These are phyloP conservation scores for Geranium incanum DNA, from an alignment of 441 rosid species.

Conservation along the genomic window DNA sequence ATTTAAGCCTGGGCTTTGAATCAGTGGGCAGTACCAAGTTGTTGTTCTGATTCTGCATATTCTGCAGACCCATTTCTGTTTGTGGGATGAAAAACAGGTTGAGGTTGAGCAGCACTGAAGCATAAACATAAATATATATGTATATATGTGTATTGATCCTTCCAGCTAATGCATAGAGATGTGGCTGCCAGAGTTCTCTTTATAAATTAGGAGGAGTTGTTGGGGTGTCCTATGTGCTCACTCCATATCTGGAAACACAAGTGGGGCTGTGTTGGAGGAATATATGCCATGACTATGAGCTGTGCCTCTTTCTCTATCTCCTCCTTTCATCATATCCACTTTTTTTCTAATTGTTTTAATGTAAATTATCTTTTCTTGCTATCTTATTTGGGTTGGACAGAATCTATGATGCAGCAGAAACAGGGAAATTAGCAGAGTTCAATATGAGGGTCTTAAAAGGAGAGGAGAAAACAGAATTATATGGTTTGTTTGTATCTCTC, in stretches of 20 bases:
- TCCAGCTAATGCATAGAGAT: slow-evolving; percentile 5
- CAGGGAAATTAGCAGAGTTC: slow-evolving; percentile 41
- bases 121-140: slow-evolving; percentile 14
- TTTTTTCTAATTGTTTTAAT: slow-evolving; percentile 3
- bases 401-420: slow-evolving; percentile 53
- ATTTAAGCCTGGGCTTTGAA: slow-evolving; percentile 90
- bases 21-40: slow-evolving; percentile 73
- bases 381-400: slow-evolving; percentile 32
- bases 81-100: slow-evolving; percentile 9
- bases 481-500: slow-evolving; percentile 46
- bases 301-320: slow-evolving; percentile 38
- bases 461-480: slow-evolving; percentile 51
- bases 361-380: neutral
- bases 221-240: slow-evolving; percentile 53
- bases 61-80: slow-evolving; percentile 32
- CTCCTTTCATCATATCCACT: slow-evolving; percentile 17
- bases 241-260: slow-evolving; percentile 84
- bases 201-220: slow-evolving; percentile 37
- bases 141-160: neutral
- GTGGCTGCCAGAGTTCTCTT: slow-evolving; percentile 21
- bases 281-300: slow-evolving; percentile 62
- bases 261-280: slow-evolving; percentile 79
- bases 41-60: slow-evolving; percentile 45
- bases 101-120: slow-evolving; percentile 16
- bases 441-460: slow-evolving; percentile 34